Evolutionary conservation across 495 filamentous ascomycete species (phyloP), one percentile per base, ranked within the genome.

Genomic region (Clohesyomyces aquaticus): DNA sequence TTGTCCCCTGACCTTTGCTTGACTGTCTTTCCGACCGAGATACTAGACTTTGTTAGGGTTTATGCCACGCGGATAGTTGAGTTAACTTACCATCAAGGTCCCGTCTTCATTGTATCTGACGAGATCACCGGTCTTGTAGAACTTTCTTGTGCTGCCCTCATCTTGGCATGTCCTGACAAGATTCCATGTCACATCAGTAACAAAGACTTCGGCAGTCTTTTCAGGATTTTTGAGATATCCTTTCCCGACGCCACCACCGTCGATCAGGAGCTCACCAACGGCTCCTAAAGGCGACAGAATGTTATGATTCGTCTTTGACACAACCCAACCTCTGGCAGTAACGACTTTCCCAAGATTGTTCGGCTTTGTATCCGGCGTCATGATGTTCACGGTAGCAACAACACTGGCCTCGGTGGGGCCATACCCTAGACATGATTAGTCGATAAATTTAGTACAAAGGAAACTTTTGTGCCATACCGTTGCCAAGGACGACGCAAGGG

Each of bases 211-310:
- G 11, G 52, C 65, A 0, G 75, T 79, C 55, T 72, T 74, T 49
- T 67, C 63, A 1, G 57, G 47, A 26, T 80, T 68, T 25, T 78
- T 73, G 9, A 80, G 68, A 53, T 80, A 80, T 0, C 72, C 73
- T 8, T 55, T 38, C 11, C 69, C 74, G 11, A 78, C 49, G 14
- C 51, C 67, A 1, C 72, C 72, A 1, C 78, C 77, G 69, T 75
- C 76, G 21, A 79, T 51, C 1, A 79, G 14, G 1, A 80, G 68
- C 61, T 79, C 77, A 18, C 77, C 77, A 27, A 75, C 63, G 9
- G 75, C 66, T 2, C 77, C 77, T 3, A 79, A 66, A 0, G 78
- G 76, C 16, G 68, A 65, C 0, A 79, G 68, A 21, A 65, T 42
- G 19, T 77, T 42, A 18, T 65, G 67, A 35, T 75, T 60, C 1